These are phyloP conservation scores for Saturnispora silvae DNA, from an alignment of 805 yeast species.

Conservation along the genomic window DNA sequence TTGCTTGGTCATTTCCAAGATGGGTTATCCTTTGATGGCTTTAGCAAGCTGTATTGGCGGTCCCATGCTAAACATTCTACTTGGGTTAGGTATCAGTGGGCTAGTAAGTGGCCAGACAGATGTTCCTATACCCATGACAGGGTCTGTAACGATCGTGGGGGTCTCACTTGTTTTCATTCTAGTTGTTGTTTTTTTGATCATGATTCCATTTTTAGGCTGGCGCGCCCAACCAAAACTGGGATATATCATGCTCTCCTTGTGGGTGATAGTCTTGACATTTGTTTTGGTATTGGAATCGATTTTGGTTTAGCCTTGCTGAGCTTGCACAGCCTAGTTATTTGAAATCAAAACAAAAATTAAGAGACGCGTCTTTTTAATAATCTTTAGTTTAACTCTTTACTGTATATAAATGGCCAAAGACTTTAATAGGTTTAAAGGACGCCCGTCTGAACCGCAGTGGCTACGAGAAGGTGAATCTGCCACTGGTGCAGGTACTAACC, in stretches of 20 bases:
- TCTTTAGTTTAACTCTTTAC: background rate
- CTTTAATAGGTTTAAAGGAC: conserved; percentile 12
- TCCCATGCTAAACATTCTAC: conserved; percentile 65
- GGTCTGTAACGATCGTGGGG: conserved; percentile 33
- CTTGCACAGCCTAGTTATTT: no score
- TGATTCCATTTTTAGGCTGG: conserved; percentile 35
- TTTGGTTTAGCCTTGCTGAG: background rate
- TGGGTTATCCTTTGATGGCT: conserved; percentile 85
- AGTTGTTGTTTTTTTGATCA: conserved; percentile 25
- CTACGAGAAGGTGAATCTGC: conserved; percentile 36
- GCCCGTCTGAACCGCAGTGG: conserved; percentile 12
- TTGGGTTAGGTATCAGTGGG: conserved; percentile 77
- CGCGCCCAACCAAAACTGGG: conserved; percentile 31
- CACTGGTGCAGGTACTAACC: conserved; percentile 60
- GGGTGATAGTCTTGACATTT: conserved; percentile 31
- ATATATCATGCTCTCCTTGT: conserved; percentile 27
- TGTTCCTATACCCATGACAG: conserved; percentile 24
- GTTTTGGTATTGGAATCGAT: conserved; percentile 22
- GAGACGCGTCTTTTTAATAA: background rate
- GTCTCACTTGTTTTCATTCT: conserved; percentile 30
- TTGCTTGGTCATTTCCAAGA: conserved; percentile 63
- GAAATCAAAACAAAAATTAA: background rate
- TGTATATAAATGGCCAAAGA: conserved; percentile 6
- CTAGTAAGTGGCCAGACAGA: conserved; percentile 30
- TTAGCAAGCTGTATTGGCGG: conserved; percentile 95